Percentiles rank a stretch among this genome's conserved stretches.
These are phyloP conservation scores for Kuraishia floccosa DNA, from an alignment of 805 yeast genomes.

Conservation along the genomic window DNA sequence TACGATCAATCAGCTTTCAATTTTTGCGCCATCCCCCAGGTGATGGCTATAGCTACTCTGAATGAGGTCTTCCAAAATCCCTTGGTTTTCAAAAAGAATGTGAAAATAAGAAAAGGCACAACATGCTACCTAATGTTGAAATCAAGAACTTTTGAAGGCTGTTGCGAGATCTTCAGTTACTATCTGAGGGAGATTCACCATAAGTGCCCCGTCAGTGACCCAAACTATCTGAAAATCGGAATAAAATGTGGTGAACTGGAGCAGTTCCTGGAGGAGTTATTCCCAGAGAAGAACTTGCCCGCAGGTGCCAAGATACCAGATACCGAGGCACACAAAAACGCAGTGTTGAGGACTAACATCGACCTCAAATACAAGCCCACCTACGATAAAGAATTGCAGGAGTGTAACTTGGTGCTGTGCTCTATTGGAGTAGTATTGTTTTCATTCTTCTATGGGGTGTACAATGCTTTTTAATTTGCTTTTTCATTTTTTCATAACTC, in stretches of 20 bases:
- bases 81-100: constrained; percentile 52
- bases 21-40: constrained; percentile 97
- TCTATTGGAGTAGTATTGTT: too few species aligned
- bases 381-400: too few species aligned
- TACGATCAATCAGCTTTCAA: constrained; percentile 76
- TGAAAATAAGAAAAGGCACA: constrained; percentile 86
- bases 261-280: constrained; percentile 72
- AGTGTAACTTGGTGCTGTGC: too few species aligned
- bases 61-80: constrained; percentile 79
- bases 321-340: not conserved
- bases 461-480: too few species aligned
- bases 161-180: constrained; percentile 63
- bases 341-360: not conserved
- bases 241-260: constrained; percentile 81
- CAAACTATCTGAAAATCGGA: constrained; percentile 76
- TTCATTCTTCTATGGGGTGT: too few species aligned
- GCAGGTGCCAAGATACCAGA: constrained; percentile 29
- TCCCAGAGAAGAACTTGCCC: constrained; percentile 51
- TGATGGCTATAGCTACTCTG: constrained; percentile 95
- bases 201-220: constrained; percentile 70
- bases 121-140: constrained; percentile 67
- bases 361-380: too few species aligned
- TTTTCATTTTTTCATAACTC: too few species aligned
- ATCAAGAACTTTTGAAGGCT: constrained; percentile 65
- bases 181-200: constrained; percentile 71